Evolutionary conservation across 78 protist genomes (phyloP), one percentile per base, ranked within the genome.

Genomic region (Guillardia theta): DNA sequence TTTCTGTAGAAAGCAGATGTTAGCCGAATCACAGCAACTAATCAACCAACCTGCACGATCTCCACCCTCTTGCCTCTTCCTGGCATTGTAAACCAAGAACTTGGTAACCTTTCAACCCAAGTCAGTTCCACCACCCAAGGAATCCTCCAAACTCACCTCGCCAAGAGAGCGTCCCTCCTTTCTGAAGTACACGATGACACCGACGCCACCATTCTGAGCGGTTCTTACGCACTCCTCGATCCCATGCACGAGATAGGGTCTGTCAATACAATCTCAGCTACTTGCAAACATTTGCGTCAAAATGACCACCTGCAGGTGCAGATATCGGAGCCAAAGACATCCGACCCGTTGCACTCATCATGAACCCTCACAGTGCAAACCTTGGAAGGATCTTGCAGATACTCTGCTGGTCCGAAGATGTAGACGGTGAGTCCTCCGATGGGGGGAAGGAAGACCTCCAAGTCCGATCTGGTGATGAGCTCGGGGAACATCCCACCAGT

Each of bases 321-420:
- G 76, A 94, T 94, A 37, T 94, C 96, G 9, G 96, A 92, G 44
- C 96, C 96, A 44, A 94, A 94, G 45, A 94, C 96, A 39, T 94
- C 96, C 10, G 96, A 94, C 44, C 96, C 96, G 92, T 94, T 94
- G 92, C 96, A 94, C 92, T 94, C 96, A 46, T 94, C 96, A 58
- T 94, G 96, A 48, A 94, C 83, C 15, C 95, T 93, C 43, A 88
- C 88, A 47, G 92, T 46, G 88, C 93, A 80, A 48, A 22, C 41
- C 88, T 53, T 77, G 21, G 76, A 30, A 10, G 33, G 30, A 92
- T 94, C 92, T 4, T 58, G 94, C 88, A 58, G 19, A 88, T 47
- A 21, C 54, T 4, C 90, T 39, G 92, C 78, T 30, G 93, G 64
- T 15, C 96, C 96, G 80, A 94, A 50, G 64, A 94, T 92, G 92